These are phyloP conservation scores for Lactuca sativa DNA, from an alignment of 129 eudicot species.

Conservation along the genomic window DNA sequence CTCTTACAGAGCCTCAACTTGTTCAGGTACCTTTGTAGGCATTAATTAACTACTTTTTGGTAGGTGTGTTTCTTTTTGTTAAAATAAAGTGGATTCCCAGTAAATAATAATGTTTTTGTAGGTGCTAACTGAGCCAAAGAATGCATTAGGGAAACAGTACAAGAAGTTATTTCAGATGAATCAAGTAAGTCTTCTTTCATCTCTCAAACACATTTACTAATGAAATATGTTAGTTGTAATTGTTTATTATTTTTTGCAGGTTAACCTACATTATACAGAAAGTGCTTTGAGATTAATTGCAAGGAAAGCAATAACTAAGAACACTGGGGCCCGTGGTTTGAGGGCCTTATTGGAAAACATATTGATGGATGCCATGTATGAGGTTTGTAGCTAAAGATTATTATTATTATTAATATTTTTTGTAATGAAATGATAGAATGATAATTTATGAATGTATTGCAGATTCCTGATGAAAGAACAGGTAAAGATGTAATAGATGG, in stretches of 20 bases:
- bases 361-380: constrained; percentile 97
- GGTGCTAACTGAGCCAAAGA: constrained; percentile 96
- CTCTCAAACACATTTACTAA: neutral
- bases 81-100: neutral
- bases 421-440: neutral
- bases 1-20: constrained; percentile 94
- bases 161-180: constrained; percentile 97
- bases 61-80: neutral
- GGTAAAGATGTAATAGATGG: constrained; percentile 85
- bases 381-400: constrained; percentile 43
- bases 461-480: constrained; percentile 95
- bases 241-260: constrained; percentile 41
- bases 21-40: constrained; percentile 59
- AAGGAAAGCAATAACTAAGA: constrained; percentile 78
- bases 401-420: too few relatives aligned
- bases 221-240: neutral
- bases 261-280: constrained; percentile 80
- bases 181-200: constrained; percentile 45
- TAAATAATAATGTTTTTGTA: constrained; percentile 31
- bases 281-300: constrained; percentile 84
- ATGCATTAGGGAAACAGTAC: constrained; percentile 97
- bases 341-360: constrained; percentile 82
- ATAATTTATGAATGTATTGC: constrained; percentile 28
- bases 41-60: neutral
- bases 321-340: constrained; percentile 97